These are phyloP conservation scores for Melaleuca quinquenervia DNA, from an alignment of 345 rosid genomes.

Conservation along the genomic window DNA sequence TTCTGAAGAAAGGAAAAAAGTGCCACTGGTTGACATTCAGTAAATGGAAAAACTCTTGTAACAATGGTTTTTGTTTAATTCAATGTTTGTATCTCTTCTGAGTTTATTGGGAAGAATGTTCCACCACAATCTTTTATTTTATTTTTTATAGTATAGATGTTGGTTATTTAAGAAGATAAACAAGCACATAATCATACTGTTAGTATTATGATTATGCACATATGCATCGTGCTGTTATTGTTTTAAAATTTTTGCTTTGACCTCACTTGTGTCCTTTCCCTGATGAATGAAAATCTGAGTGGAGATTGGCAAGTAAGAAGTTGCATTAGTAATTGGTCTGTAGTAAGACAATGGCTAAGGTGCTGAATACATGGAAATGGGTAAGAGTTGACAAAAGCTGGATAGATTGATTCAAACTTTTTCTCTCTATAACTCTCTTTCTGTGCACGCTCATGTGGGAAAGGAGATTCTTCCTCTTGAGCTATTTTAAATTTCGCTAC, in stretches of 20 bases:
- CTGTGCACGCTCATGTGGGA: neutral
- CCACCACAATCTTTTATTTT: neutral
- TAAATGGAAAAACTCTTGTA: neutral
- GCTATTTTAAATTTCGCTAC: neutral
- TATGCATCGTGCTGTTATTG: neutral
- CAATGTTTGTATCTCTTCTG: neutral
- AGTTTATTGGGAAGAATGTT: neutral
- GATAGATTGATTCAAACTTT: neutral
- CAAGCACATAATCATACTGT: neutral
- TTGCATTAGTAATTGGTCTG: neutral
- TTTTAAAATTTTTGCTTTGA: neutral
- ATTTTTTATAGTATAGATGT: neutral
- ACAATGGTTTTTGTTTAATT: neutral
- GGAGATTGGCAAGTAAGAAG: neutral
- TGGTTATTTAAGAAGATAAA: neutral
- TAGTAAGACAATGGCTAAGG: neutral
- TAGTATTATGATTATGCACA: neutral
- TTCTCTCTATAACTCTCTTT: neutral
- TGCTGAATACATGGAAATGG: neutral
- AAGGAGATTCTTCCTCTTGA: neutral
- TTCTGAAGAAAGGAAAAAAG: neutral
- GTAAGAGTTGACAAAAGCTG: neutral
- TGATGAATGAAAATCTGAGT: neutral
- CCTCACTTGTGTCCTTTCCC: neutral
- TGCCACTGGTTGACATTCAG: neutral